Conservation (phyloP, 257 asterid species). For the Solanum chmielewskii region DNA sequence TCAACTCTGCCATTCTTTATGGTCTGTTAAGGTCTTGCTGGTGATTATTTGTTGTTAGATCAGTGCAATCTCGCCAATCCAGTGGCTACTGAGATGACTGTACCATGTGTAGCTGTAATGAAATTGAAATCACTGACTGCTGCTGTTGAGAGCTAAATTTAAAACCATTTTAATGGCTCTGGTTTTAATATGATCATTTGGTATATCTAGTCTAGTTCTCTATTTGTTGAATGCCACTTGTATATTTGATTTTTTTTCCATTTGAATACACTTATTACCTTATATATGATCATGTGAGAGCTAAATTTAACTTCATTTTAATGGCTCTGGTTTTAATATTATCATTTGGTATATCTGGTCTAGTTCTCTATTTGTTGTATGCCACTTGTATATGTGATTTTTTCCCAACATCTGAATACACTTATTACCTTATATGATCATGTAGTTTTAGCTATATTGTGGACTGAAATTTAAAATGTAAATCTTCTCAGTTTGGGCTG, state of each 20-base stretch:
- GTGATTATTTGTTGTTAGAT: neutral
- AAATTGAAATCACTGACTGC: neutral
- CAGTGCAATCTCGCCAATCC: neutral
- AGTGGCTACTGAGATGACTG: neutral
- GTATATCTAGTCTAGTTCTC: neutral
- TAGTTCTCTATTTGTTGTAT: neutral
- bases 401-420: neutral
- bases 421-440: neutral
- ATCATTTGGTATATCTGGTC: neutral
- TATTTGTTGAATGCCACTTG: neutral
- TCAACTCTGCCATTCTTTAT: neutral
- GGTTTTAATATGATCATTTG: neutral
- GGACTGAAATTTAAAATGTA: neutral
- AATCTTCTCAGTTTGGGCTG: slow-evolving; percentile 77
- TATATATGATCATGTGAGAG: neutral
- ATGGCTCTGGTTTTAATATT: neutral
- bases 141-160: neutral
- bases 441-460: neutral
- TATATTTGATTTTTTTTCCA: neutral
- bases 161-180: neutral
- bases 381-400: neutral
- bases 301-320: neutral
- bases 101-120: neutral
- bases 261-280: neutral
- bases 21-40: neutral